Evolutionary conservation across 139 green algal species (phyloP).

Genomic region (Picochlorum sp.): DNA sequence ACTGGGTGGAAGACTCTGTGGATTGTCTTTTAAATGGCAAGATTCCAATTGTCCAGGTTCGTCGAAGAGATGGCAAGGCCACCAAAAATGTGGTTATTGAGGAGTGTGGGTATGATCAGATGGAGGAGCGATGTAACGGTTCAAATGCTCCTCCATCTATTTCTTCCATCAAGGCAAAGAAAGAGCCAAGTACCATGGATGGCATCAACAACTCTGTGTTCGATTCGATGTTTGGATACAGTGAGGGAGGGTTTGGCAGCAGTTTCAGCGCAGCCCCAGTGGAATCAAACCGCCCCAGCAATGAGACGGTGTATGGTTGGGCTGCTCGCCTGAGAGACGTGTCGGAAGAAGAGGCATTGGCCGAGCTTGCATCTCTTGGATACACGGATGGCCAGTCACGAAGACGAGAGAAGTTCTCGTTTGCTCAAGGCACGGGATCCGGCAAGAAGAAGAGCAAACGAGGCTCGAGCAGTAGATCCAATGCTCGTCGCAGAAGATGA

Average conservation of each 20-base stretch:
- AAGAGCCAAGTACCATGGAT: conserved; percentile 1
- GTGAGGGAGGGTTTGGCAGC: conserved; percentile 14
- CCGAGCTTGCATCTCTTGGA: conserved; percentile 30
- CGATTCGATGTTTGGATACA: conserved; percentile 37
- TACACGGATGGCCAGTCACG: conserved; percentile 13
- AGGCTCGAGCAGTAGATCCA: not conserved
- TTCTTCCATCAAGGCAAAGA: not conserved
- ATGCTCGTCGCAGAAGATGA: not conserved
- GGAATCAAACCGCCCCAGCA: not conserved
- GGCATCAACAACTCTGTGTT: conserved; percentile 23
- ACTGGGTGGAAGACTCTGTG: conserved; percentile 75
- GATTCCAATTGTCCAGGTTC: conserved; percentile 69
- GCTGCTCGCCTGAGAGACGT: conserved; percentile 37
- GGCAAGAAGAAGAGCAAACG: conserved; percentile 19
- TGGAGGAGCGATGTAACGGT: not conserved
- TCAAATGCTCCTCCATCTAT: not conserved
- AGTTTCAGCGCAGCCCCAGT: not conserved
- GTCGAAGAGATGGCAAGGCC: conserved; percentile 18
- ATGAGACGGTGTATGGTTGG: conserved; percentile 43
- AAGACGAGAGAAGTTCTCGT: conserved; percentile 7
- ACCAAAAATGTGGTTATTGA: conserved; percentile 26
- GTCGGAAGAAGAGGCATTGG: conserved; percentile 41
- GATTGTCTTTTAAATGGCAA: conserved; percentile 69
- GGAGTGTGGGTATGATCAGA: conserved; percentile 32
- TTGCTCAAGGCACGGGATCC: conserved; percentile 10